Evolutionary conservation across 176 grass and related monocot species (phyloP).

Genomic region (Raddia distichophylla): DNA sequence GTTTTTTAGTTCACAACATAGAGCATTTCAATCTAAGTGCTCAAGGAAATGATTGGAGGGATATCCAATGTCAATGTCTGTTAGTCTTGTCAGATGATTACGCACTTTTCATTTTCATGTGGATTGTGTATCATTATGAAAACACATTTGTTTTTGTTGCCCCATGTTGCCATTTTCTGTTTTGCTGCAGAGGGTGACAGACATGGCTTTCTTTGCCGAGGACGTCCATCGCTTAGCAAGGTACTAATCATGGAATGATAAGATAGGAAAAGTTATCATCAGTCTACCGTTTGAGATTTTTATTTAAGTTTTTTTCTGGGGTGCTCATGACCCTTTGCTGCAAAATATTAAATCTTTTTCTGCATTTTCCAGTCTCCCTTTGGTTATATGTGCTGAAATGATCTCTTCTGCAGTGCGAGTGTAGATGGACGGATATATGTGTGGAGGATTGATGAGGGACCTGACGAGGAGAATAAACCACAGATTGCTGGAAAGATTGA

Average conservation of each 20-base stretch:
- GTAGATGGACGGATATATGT: constrained; percentile 93
- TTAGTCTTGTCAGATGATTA: constrained; percentile 6
- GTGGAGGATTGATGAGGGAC: constrained; percentile 95
- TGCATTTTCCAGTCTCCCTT: background rate
- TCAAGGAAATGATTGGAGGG: background rate
- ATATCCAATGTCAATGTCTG: background rate
- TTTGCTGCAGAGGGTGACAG: constrained; percentile 88
- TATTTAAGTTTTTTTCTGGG: background rate
- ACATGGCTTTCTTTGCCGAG: constrained; percentile 99
- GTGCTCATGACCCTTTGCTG: background rate
- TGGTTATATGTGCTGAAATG: constrained; percentile 27
- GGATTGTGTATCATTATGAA: background rate
- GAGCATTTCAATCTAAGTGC: background rate
- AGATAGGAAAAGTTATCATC: constrained; percentile 7
- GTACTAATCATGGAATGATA: constrained; percentile 56
- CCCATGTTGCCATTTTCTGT: constrained; percentile 32
- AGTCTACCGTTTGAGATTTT: constrained; percentile 4
- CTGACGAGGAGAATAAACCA: constrained; percentile 86
- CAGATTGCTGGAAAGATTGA: constrained; percentile 86
- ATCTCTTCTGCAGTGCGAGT: constrained; percentile 61
- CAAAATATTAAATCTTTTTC: constrained; percentile 16
- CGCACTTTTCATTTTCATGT: constrained; percentile 1
- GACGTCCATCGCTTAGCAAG: constrained; percentile 98
- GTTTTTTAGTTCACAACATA: background rate
- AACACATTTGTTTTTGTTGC: constrained; percentile 36